Percentiles rank a stretch among this genome's conserved stretches.
phyloP scores from a whole-genome alignment of 805 yeast species.

The Pichia gijzeniarum region DNA sequence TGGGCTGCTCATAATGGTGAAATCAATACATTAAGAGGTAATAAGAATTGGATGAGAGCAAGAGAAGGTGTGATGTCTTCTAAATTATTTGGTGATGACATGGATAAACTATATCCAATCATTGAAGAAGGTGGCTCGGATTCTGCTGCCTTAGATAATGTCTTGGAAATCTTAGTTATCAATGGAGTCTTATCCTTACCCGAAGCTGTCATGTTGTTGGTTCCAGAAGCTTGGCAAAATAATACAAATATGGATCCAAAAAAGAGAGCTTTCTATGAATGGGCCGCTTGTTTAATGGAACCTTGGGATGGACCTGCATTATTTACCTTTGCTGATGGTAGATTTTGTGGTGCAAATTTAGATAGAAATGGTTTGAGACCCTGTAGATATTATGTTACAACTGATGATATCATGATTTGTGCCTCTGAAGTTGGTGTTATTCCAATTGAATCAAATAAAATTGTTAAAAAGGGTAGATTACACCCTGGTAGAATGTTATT shows the following conservation, averaged over 20 bases:
- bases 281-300: conserved; percentile 99
- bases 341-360: conserved; percentile 96
- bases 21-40: conserved; percentile 93
- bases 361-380: conserved; percentile 98
- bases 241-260: conserved; percentile 82
- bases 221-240: conserved; percentile 98
- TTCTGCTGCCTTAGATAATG: conserved; percentile 96
- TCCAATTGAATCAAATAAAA: conserved; percentile 74
- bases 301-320: conserved; percentile 99
- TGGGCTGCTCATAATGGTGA: conserved; percentile 99
- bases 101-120: conserved; percentile 87
- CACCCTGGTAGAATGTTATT: conserved; percentile 95
- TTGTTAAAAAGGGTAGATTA: conserved; percentile 86
- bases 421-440: conserved; percentile 98
- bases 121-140: conserved; percentile 99
- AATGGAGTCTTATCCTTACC: conserved; percentile 91
- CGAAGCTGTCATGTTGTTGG: conserved; percentile 94
- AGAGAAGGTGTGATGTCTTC: conserved; percentile 96
- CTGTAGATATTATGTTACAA: conserved; percentile 93
- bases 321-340: conserved; percentile 93
- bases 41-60: conserved; percentile 98
- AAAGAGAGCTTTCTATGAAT: conserved; percentile 91
- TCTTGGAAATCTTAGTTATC: conserved; percentile 81
- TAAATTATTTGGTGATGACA: conserved; percentile 79
- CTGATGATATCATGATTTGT: conserved; percentile 92